Evolutionary conservation across 306 rosid genomes (phyloP).

Genomic region (Rosa persica): DNA sequence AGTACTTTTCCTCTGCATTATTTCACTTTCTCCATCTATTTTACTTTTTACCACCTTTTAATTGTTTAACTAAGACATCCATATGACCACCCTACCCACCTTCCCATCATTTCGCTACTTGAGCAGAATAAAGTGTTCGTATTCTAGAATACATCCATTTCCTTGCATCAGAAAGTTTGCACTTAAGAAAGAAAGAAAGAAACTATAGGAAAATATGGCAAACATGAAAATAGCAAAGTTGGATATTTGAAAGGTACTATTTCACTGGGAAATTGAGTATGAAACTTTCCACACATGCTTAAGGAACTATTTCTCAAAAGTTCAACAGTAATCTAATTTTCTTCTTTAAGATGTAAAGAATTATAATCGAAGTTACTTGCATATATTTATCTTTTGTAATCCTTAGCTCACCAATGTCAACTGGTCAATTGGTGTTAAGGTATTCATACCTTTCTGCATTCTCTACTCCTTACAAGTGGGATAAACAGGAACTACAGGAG

Average conservation of each 20-base stretch:
- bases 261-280: background rate
- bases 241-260: background rate
- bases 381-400: background rate
- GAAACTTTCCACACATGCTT: background rate
- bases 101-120: background rate
- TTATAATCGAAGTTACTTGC: background rate
- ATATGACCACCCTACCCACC: background rate
- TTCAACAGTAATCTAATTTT: background rate
- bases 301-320: background rate
- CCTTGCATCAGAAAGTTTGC: background rate
- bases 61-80: background rate
- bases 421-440: background rate
- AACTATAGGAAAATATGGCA: background rate
- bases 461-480: background rate
- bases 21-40: background rate
- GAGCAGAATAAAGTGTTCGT: background rate
- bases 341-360: background rate
- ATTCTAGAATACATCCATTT: background rate
- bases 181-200: background rate
- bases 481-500: slow-evolving; percentile 1
- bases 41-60: background rate
- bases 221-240: slow-evolving; percentile 5
- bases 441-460: background rate
- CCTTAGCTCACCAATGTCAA: background rate
- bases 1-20: slow-evolving; percentile 17